These are phyloP conservation scores for Pyricularia sp. DNA, from an alignment of 2,329 filamentous ascomycete species.

Conservation along the genomic window DNA sequence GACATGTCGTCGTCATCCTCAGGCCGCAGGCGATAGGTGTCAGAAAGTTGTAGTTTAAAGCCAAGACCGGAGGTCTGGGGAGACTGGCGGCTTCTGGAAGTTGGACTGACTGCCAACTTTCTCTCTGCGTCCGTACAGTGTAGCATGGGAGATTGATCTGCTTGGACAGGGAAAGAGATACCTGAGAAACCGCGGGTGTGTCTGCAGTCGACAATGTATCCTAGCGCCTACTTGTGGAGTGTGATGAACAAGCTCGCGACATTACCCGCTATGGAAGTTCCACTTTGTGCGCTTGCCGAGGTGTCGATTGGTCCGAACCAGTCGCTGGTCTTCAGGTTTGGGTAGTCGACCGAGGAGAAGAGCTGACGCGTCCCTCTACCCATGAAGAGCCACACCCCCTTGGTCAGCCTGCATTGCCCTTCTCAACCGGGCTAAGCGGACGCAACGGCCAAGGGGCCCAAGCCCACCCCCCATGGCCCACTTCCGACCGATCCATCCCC, in stretches of 20 bases:
- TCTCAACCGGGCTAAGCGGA: conserved; percentile 4
- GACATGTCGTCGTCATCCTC: conserved; percentile 15
- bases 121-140: neutral
- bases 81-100: neutral
- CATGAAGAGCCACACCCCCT: neutral
- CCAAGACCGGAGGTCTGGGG: neutral
- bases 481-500: conserved; percentile 1
- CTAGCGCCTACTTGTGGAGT: neutral
- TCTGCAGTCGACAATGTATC: neutral
- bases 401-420: conserved; percentile 4
- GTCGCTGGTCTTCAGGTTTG: conserved; percentile 1
- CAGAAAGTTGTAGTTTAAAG: neutral
- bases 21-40: conserved; percentile 11
- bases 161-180: neutral
- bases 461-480: conserved; percentile 2
- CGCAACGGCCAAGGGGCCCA: conserved; percentile 2
- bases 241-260: neutral
- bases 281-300: neutral
- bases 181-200: neutral
- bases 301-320: neutral
- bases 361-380: conserved; percentile 5
- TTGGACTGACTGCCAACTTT: neutral
- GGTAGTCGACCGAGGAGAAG: conserved; percentile 1
- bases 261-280: neutral
- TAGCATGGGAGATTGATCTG: neutral